Conservation (phyloP, 495 filamentous ascomycete genomes). For the Aspergillus hancockii region DNA sequence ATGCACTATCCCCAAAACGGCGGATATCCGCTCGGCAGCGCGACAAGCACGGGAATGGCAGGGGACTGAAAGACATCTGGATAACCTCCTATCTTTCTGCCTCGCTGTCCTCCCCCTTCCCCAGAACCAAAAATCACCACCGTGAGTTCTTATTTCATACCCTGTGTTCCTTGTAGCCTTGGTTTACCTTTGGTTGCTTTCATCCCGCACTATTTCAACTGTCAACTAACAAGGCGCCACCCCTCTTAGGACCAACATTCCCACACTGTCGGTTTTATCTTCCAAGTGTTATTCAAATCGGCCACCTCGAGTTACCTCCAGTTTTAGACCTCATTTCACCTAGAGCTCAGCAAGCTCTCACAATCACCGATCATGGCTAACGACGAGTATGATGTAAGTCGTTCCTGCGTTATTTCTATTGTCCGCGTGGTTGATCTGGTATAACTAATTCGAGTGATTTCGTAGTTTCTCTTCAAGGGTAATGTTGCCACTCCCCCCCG, state of each 20-base stretch:
- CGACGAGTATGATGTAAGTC: conserved; percentile 99
- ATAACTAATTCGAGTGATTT: conserved; percentile 23
- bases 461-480: conserved; percentile 99
- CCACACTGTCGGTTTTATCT: conserved; percentile 15
- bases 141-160: conserved; percentile 12
- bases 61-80: conserved; percentile 29
- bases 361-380: conserved; percentile 74
- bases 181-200: neutral
- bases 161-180: neutral
- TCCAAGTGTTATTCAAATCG: conserved; percentile 24
- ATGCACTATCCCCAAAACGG: conserved; percentile 29
- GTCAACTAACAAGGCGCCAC: conserved; percentile 6
- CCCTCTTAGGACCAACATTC: conserved; percentile 14
- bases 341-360: conserved; percentile 26
- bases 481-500: conserved; percentile 36
- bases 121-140: conserved; percentile 7
- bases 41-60: conserved; percentile 21
- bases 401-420: conserved; percentile 4
- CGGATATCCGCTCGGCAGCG: conserved; percentile 29
- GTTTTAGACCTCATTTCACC: conserved; percentile 13
- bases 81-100: conserved; percentile 33
- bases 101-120: conserved; percentile 11
- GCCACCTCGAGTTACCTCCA: conserved; percentile 21
- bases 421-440: neutral
- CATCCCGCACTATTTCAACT: neutral